Percentiles rank a stretch among this genome's conserved stretches.
Evolutionary conservation across 306 rosid genomes (phyloP).

Genomic region (Ammopiptanthus mongolicus): DNA sequence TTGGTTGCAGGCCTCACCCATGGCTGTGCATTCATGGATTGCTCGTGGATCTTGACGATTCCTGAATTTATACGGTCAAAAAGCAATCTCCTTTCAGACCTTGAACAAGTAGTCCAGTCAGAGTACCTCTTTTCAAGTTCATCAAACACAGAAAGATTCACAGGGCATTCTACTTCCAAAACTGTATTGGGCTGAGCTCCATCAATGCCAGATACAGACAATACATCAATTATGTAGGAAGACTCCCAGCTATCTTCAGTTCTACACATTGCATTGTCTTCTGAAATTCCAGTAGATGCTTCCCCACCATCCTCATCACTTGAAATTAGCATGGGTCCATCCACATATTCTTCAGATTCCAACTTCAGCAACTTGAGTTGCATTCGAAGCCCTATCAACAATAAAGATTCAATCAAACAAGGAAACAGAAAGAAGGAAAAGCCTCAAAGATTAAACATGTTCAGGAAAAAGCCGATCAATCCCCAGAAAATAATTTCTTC

Average conservation of each 20-base stretch:
- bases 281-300: constrained; percentile 22
- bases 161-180: constrained; percentile 51
- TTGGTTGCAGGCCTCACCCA: constrained; percentile 39
- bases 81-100: constrained; percentile 70
- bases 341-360: constrained; percentile 65
- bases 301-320: constrained; percentile 79
- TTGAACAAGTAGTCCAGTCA: constrained; percentile 38
- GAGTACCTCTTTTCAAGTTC: constrained; percentile 65
- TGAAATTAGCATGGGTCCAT: constrained; percentile 50
- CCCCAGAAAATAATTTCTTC: neutral
- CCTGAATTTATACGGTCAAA: constrained; percentile 71
- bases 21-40: constrained; percentile 41
- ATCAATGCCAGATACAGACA: constrained; percentile 49
- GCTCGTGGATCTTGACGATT: constrained; percentile 47
- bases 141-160: constrained; percentile 52
- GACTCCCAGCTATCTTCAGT: constrained; percentile 63
- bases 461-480: neutral
- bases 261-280: constrained; percentile 20
- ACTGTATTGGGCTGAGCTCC: constrained; percentile 31
- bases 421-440: neutral
- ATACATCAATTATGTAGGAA: constrained; percentile 51
- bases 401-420: neutral
- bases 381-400: constrained; percentile 75
- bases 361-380: constrained; percentile 88
- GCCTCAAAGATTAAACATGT: neutral